Conservation (phyloP, 2,329 filamentous ascomycete species). For the Teratosphaeria destructans region DNA sequence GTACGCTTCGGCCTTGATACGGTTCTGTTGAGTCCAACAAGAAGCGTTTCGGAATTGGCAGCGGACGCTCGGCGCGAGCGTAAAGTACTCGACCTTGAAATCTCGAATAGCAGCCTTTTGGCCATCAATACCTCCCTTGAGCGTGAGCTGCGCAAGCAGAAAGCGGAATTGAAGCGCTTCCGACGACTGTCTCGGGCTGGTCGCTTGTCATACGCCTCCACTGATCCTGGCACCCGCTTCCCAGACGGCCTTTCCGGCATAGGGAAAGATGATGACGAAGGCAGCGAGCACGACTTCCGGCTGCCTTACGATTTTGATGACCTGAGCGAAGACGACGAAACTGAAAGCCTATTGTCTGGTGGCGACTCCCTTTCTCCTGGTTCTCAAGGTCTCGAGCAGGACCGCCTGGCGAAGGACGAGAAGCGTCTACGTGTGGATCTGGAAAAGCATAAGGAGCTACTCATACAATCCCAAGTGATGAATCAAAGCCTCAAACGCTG, state of each 20-base stretch:
- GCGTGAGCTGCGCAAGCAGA: slow-evolving; percentile 82
- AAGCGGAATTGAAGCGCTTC: slow-evolving; percentile 74
- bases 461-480: slow-evolving; percentile 86
- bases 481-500: slow-evolving; percentile 89
- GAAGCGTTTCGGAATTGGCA: slow-evolving; percentile 61
- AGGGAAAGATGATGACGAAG: slow-evolving; percentile 26
- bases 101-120: slow-evolving; percentile 87
- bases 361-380: slow-evolving; percentile 20
- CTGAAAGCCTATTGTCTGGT: slow-evolving; percentile 6
- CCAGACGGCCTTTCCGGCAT: slow-evolving; percentile 20
- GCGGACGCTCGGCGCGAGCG: slow-evolving; percentile 83
- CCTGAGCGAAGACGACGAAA: slow-evolving; percentile 19
- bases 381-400: slow-evolving; percentile 34
- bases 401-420: slow-evolving; percentile 64
- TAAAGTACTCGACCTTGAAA: slow-evolving; percentile 92
- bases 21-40: slow-evolving; percentile 26
- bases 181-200: slow-evolving; percentile 77
- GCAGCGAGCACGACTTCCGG: slow-evolving; percentile 21
- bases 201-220: slow-evolving; percentile 49
- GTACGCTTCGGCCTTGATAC: slow-evolving; percentile 9
- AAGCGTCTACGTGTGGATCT: slow-evolving; percentile 76
- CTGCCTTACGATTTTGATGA: slow-evolving; percentile 11
- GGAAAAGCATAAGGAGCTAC: slow-evolving; percentile 74
- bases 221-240: slow-evolving; percentile 27
- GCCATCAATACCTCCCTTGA: slow-evolving; percentile 93